Evolutionary conservation across 352 stramenopile species (phyloP), one percentile per base, ranked within the genome.

Genomic region (Phytopythium vexans): DNA sequence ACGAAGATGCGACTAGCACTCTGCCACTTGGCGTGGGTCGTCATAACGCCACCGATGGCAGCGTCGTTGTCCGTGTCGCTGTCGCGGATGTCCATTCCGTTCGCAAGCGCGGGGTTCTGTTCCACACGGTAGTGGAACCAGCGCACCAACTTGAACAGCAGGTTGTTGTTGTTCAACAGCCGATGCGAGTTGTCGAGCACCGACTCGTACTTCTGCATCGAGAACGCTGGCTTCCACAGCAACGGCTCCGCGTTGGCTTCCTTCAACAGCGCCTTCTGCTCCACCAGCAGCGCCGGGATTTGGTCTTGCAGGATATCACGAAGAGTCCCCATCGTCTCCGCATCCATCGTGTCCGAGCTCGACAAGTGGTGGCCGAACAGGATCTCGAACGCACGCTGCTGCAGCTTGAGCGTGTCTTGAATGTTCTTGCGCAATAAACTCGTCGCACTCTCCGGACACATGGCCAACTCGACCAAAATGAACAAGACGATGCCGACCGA

Each of bases 131-230:
- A 88, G 43, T 77, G 77, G 54, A 83, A 91, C 83, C 83, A 94
- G n/a, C 65, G 61, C 15, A 91, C 64, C 8, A 94, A 65, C 57
- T 94, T 94, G 56, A 74, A 92, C 1, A 94, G 53, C 47, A 94
- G 42, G 32, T 88, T 86, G 56, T 89, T 92, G 76, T 89, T 90
- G 72, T 89, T 92, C 9, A 94, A 64, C 36, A 94, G 53, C 0
- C 81, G 75, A 7, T 82, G 64, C 9, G 62, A 84, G 34, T 66
- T 77, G 5, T 89, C 68, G 1, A 94, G 54, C 10, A 94, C 76
- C 0, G 59, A 49, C 39, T 87, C 68, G 58, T 94, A 94, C 59
- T 94, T 94, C 34, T 83, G 62, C 32, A 68, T 69, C 2, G 84
- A 94, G 40, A 94, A 94, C 11, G 63, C 39, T 0, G 79, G 84